Evolutionary conservation across 495 filamentous ascomycete species (phyloP), one percentile per base, ranked within the genome.

Genomic region (Penicillium lividum): DNA sequence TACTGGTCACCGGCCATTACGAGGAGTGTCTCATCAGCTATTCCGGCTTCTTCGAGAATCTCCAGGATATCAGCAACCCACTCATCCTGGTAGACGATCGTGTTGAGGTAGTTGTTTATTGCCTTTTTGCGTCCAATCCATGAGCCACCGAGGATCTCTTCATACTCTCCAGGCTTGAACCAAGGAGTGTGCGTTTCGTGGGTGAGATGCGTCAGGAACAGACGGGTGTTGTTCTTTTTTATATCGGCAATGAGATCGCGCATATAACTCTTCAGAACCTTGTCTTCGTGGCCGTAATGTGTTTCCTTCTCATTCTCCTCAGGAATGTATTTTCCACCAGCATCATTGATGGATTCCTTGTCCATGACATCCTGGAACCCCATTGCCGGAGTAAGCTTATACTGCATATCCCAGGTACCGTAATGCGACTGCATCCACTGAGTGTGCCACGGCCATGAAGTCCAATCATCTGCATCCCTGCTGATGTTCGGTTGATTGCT

Each of bases 1-100:
- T 73, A 76, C 73, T 79, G 76, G 51, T 79, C 75, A 51, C 76
- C 76, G 29, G 74, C 66, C 57, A 78, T 69, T 10, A 78, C 69
- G 11, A 79, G 59, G 28, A 79, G 61, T 11, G 75, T 79, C 62
- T 79, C 70, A 29, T 78, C 62, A 10, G 72, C 68, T 7, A 78
- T 69, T 18, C 68, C 74, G 8, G 64, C 58, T 7, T 77, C 69
- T 30, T 78, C 67, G 13, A 79, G 54, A 16, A 77, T 40, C 0
- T 71, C 48, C n/a, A 78, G 59, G 16, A 75, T 68, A 25, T 69
- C 65, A 3, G 55, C 53, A 15, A 79, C 48, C 76, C 76, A 79
- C 11, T 61, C 43, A 47, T 79, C 75, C n/a, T 63, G 64, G 54
- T 69, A 78, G 45, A 60, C 64, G 33, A 78, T 57, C 49, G 71